phyloP scores from a whole-genome alignment of 176 grass and related monocot species.

The Triticum urartu region DNA sequence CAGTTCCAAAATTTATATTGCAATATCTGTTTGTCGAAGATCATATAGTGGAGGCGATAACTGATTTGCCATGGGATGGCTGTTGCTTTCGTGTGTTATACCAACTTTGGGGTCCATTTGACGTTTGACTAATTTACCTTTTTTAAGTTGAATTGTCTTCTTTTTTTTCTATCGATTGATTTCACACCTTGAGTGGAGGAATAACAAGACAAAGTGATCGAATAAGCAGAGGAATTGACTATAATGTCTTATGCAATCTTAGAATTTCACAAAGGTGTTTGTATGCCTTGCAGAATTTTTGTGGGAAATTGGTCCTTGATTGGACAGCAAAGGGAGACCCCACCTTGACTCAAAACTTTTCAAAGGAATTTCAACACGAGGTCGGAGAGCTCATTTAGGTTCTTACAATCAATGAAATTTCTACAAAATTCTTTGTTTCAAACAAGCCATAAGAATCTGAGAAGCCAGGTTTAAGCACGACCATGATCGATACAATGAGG shows the following conservation, averaged over 20 bases:
- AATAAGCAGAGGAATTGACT: background rate
- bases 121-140: background rate
- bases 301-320: background rate
- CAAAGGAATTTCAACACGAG: background rate
- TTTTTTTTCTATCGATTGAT: too few relatives aligned
- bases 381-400: too few relatives aligned
- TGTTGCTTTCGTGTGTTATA: conserved; percentile 31
- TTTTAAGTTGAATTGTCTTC: background rate
- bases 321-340: too few relatives aligned
- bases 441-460: too few relatives aligned
- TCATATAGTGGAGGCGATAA: conserved; percentile 21
- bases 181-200: background rate
- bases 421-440: too few relatives aligned
- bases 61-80: conserved; percentile 9
- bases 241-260: background rate
- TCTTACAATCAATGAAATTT: too few relatives aligned
- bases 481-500: too few relatives aligned
- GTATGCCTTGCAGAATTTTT: background rate
- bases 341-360: background rate
- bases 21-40: conserved; percentile 31
- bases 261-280: background rate
- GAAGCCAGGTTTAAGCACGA: too few relatives aligned
- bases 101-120: conserved; percentile 11
- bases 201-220: background rate
- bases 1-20: conserved; percentile 30